Conservation (phyloP, 129 eudicot genomes). For the Deinandra increscens region DNA sequence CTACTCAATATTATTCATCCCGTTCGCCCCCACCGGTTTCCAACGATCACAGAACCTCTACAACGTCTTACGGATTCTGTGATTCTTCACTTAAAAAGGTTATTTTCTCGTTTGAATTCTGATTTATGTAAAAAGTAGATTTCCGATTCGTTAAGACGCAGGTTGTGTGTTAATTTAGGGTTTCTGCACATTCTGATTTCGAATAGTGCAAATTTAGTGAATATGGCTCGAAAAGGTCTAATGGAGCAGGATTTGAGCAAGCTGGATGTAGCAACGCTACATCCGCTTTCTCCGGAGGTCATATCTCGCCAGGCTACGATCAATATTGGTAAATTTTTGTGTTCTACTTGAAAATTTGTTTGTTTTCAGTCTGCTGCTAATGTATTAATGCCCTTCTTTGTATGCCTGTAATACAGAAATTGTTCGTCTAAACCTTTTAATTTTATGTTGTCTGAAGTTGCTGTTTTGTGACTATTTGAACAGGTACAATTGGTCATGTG, state of each 20-base stretch:
- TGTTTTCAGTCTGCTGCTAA: not conserved
- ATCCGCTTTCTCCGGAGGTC: constrained; percentile 94
- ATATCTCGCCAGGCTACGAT: constrained; percentile 97
- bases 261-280: constrained; percentile 71
- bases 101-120: not conserved
- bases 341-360: not conserved
- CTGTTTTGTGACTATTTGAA: not conserved
- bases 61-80: not conserved
- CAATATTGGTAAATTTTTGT: constrained; percentile 60
- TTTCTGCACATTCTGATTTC: constrained; percentile 13
- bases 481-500: constrained; percentile 98
- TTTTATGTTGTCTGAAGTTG: no score
- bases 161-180: constrained; percentile 26
- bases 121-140: constrained; percentile 17
- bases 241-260: constrained; percentile 87
- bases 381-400: not conserved
- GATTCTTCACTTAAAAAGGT: constrained; percentile 13
- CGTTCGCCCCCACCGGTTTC: constrained; percentile 1
- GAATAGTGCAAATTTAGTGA: constrained; percentile 26
- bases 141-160: constrained; percentile 13
- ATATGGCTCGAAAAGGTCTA: constrained; percentile 77
- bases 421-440: not conserved
- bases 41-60: constrained; percentile 12
- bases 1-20: constrained; percentile 5
- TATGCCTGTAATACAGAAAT: not conserved